Conservation (phyloP, 805 yeast genomes). For the Candida ortonii region DNA sequence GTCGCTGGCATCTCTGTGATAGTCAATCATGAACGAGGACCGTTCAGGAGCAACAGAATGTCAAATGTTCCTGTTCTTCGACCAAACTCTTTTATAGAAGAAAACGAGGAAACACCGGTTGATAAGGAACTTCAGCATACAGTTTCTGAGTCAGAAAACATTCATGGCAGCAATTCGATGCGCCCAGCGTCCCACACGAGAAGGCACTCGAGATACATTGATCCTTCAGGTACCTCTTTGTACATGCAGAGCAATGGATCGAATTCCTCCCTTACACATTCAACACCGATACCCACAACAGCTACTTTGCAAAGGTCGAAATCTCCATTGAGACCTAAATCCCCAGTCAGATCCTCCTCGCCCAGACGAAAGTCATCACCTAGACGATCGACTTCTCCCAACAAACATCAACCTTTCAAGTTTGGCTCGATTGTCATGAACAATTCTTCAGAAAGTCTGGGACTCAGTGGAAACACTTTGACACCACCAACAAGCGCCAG, state of each 20-base stretch:
- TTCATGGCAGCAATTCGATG: too few species aligned
- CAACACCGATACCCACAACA: too few species aligned
- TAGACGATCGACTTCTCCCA: slow-evolving; percentile 32
- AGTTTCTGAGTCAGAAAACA: too few species aligned
- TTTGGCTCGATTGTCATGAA: slow-evolving; percentile 51
- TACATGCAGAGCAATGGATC: slow-evolving; percentile 20
- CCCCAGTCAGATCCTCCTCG: slow-evolving; percentile 28
- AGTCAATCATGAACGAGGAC: too few species aligned
- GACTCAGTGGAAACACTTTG: slow-evolving; percentile 8
- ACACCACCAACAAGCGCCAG: slow-evolving; percentile 27
- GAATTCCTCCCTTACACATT: slow-evolving; percentile 16
- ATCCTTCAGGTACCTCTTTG: too few species aligned
- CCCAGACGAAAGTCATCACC: slow-evolving; percentile 29
- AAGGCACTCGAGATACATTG: too few species aligned
- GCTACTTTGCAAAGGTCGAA: too few species aligned
- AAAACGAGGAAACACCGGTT: slow-evolving; percentile 20
- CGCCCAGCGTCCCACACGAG: too few species aligned
- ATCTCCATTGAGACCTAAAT: slow-evolving; percentile 27
- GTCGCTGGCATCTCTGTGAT: too few species aligned
- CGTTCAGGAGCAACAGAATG: too few species aligned
- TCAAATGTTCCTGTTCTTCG: too few species aligned
- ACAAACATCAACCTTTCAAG: slow-evolving; percentile 53
- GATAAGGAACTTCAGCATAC: too few species aligned
- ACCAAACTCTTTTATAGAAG: slow-evolving; percentile 22
- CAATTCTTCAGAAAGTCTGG: slow-evolving; percentile 21